These are phyloP conservation scores for Metschnikowia bowlesiae DNA, from an alignment of 805 yeast genomes.

Conservation along the genomic window DNA sequence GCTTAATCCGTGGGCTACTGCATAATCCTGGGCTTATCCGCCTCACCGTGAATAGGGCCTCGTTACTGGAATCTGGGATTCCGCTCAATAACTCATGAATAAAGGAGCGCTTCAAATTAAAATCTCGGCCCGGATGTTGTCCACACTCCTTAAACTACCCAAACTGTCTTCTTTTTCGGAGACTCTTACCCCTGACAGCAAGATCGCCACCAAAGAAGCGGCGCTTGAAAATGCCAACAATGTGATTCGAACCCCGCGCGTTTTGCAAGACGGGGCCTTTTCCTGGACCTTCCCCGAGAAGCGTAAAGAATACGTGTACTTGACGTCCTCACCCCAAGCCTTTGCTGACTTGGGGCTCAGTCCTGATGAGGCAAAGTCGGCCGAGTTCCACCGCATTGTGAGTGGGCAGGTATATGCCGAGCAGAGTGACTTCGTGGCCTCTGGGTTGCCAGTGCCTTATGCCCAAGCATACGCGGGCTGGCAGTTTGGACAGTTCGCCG, in stretches of 20 bases:
- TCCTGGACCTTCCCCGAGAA: conserved; percentile 69
- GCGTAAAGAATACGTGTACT: conserved; percentile 47
- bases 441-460: conserved; percentile 59
- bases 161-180: conserved; percentile 28
- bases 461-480: conserved; percentile 93
- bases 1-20: too few species aligned
- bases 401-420: conserved; percentile 49
- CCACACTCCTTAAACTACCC: conserved; percentile 25
- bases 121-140: conserved; percentile 8
- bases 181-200: conserved; percentile 26
- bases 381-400: conserved; percentile 49
- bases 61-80: neutral
- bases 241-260: conserved; percentile 34
- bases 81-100: neutral
- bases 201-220: conserved; percentile 20
- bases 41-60: too few species aligned
- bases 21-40: too few species aligned
- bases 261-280: conserved; percentile 55
- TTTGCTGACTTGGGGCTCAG: conserved; percentile 57
- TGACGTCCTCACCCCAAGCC: conserved; percentile 59
- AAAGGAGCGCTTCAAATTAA: neutral
- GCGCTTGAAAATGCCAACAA: conserved; percentile 29
- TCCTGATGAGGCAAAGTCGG: conserved; percentile 33
- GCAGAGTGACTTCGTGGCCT: conserved; percentile 13
- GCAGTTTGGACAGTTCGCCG: conserved; percentile 96